phyloP scores from a whole-genome alignment of 1,284 basidiomycete genomes.

The Mycosarcoma mackinlayi region DNA sequence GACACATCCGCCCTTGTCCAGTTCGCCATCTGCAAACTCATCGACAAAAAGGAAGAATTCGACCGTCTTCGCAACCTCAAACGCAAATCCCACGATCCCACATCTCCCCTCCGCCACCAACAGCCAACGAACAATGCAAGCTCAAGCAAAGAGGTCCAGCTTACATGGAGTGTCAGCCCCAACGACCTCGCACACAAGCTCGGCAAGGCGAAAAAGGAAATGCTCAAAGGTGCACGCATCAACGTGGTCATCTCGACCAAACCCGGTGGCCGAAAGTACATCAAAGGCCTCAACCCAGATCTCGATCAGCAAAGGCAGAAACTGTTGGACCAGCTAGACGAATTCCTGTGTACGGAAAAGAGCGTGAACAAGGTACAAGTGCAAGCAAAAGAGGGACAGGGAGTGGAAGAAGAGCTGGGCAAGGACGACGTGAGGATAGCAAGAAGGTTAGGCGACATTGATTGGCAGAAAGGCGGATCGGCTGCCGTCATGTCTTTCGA shows the following conservation, averaged over 20 bases:
- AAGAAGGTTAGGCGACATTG: constrained; percentile 27
- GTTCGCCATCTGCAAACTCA: constrained; percentile 68
- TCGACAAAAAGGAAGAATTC: constrained; percentile 69
- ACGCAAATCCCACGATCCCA: constrained; percentile 12
- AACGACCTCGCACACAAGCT: constrained; percentile 62
- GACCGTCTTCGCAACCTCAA: constrained; percentile 49
- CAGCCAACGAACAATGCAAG: not conserved
- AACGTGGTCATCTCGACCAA: constrained; percentile 45
- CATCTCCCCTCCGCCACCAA: not conserved
- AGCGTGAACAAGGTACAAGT: not conserved
- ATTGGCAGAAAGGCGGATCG: constrained; percentile 39
- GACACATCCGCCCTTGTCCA: constrained; percentile 24
- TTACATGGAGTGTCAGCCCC: constrained; percentile 54
- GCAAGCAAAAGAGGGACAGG: not conserved
- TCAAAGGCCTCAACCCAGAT: constrained; percentile 28
- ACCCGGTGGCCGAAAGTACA: constrained; percentile 22
- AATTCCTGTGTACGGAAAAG: constrained; percentile 11
- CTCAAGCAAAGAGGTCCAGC: constrained; percentile 50
- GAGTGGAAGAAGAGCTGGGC: not conserved
- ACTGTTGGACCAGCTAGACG: constrained; percentile 24
- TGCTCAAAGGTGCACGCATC: constrained; percentile 41
- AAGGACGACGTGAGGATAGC: constrained; percentile 17
- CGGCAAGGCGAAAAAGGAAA: constrained; percentile 40
- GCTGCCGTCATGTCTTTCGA: constrained; percentile 44
- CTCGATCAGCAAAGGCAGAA: constrained; percentile 14